Conservation (phyloP, 2,329 filamentous ascomycete species). For the Verticillium dahliae region DNA sequence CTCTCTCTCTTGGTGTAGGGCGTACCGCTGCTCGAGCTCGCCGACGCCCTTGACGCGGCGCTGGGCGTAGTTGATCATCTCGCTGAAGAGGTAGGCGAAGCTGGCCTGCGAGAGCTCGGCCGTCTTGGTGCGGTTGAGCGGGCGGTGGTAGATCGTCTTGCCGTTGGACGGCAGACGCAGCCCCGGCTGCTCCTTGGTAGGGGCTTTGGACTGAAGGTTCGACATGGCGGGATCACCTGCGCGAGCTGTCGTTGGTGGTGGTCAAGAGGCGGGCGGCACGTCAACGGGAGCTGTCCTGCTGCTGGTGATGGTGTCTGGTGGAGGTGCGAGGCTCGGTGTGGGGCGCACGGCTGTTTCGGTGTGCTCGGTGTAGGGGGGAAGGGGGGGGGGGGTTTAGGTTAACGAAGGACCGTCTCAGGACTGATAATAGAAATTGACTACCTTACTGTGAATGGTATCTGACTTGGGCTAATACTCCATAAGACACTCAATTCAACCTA, state of each 20-base stretch:
- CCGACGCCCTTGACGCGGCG: slow-evolving; percentile 84
- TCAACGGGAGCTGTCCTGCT: background rate
- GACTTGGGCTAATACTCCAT: background rate
- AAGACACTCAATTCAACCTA: background rate
- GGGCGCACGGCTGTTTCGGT: background rate
- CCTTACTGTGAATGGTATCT: no score
- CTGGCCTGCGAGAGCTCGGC: slow-evolving; percentile 86
- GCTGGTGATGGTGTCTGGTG: background rate
- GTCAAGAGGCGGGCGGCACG: background rate
- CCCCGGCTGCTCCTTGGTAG: slow-evolving; percentile 46
- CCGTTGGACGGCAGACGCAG: slow-evolving; percentile 86
- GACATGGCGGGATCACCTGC: slow-evolving; percentile 31
- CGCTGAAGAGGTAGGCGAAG: slow-evolving; percentile 92
- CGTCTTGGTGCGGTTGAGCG: slow-evolving; percentile 82
- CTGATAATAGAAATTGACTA: no score
- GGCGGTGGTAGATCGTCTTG: slow-evolving; percentile 97
- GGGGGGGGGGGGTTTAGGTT: no score
- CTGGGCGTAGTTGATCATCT: slow-evolving; percentile 96
- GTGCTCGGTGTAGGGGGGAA: background rate
- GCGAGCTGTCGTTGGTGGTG: background rate
- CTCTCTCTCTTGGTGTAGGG: no score
- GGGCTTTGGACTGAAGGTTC: slow-evolving; percentile 40
- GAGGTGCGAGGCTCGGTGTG: background rate
- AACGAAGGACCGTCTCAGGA: background rate
- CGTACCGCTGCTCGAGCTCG: slow-evolving; percentile 83